Percentiles rank a stretch among this genome's conserved stretches.
phyloP scores from a whole-genome alignment of 495 filamentous ascomycete genomes.

The Penicillium waksmanii region DNA sequence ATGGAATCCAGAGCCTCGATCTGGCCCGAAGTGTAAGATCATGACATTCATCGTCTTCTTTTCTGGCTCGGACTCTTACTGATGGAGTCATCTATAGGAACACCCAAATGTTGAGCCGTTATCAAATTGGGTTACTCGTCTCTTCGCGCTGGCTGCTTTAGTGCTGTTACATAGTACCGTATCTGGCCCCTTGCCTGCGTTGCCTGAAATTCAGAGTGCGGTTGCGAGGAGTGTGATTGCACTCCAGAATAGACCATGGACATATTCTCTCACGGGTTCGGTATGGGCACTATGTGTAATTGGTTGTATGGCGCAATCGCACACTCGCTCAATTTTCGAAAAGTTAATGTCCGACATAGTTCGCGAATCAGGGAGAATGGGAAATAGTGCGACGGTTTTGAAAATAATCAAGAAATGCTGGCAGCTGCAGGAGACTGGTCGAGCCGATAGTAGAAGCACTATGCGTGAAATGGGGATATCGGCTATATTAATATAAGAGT shows the following conservation, averaged over 20 bases:
- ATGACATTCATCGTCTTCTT: not conserved
- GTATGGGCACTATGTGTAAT: constrained; percentile 14
- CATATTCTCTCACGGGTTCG: constrained; percentile 10
- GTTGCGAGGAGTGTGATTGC: constrained; percentile 8
- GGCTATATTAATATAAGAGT: constrained; percentile 10
- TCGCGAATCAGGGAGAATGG: constrained; percentile 7
- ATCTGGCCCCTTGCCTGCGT: constrained; percentile 8
- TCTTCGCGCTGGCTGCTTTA: constrained; percentile 7
- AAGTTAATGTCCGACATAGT: constrained; percentile 9
- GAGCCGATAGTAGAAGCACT: constrained; percentile 8
- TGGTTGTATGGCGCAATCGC: constrained; percentile 11
- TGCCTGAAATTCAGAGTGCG: constrained; percentile 8
- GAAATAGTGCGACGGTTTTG: constrained; percentile 11
- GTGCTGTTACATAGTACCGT: constrained; percentile 10
- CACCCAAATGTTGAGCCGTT: not conserved
- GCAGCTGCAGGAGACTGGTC: constrained; percentile 8
- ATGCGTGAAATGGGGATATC: constrained; percentile 10
- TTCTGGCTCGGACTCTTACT: not conserved
- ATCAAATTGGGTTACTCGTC: constrained; percentile 11
- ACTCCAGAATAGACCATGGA: constrained; percentile 10
- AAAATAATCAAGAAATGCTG: constrained; percentile 15
- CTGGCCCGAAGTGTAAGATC: not conserved
- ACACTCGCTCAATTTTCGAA: constrained; percentile 5
- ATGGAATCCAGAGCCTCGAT: constrained; percentile 8
- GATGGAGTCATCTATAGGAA: not conserved